These are phyloP conservation scores for Phytophthora nicotianae DNA, from an alignment of 352 stramenopile genomes.

Conservation along the genomic window DNA sequence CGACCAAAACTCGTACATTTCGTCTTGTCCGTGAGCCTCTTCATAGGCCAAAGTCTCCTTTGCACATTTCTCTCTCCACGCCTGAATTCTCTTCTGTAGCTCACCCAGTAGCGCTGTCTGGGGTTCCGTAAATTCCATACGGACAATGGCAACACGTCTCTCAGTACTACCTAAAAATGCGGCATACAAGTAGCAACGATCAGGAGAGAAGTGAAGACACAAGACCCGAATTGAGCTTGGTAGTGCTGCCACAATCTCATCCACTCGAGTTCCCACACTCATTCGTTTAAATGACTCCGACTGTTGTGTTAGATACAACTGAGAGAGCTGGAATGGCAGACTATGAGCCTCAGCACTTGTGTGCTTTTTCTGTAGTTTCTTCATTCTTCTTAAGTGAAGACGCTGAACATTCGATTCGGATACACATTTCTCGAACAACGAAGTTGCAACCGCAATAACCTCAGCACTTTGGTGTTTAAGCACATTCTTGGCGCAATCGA, in stretches of 20 bases:
- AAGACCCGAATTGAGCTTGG: constrained; percentile 48
- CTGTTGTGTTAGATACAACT: constrained; percentile 67
- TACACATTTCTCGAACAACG: constrained; percentile 45
- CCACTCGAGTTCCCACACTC: constrained; percentile 42
- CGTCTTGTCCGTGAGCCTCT: constrained; percentile 37
- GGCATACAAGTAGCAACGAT: constrained; percentile 70
- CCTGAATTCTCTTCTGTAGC: constrained; percentile 34
- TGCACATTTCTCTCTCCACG: constrained; percentile 43
- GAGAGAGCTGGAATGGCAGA: constrained; percentile 68
- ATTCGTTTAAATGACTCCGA: constrained; percentile 72
- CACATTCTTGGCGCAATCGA: constrained; percentile 58
- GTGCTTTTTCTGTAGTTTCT: constrained; percentile 38
- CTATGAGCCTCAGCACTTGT: constrained; percentile 54
- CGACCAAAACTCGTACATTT: constrained; percentile 47
- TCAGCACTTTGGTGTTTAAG: constrained; percentile 67
- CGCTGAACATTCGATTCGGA: constrained; percentile 45
- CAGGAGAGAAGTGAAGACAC: constrained; percentile 70
- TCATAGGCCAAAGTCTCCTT: constrained; percentile 52
- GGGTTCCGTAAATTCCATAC: constrained; percentile 65
- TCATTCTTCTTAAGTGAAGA: constrained; percentile 56
- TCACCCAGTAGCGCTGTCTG: constrained; percentile 34
- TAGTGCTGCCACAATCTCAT: constrained; percentile 47
- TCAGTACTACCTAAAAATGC: constrained; percentile 44
- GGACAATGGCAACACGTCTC: constrained; percentile 47
- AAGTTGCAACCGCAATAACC: constrained; percentile 41